These are phyloP conservation scores for Penicillium alfredii DNA, from an alignment of 495 filamentous ascomycete genomes.

Conservation along the genomic window DNA sequence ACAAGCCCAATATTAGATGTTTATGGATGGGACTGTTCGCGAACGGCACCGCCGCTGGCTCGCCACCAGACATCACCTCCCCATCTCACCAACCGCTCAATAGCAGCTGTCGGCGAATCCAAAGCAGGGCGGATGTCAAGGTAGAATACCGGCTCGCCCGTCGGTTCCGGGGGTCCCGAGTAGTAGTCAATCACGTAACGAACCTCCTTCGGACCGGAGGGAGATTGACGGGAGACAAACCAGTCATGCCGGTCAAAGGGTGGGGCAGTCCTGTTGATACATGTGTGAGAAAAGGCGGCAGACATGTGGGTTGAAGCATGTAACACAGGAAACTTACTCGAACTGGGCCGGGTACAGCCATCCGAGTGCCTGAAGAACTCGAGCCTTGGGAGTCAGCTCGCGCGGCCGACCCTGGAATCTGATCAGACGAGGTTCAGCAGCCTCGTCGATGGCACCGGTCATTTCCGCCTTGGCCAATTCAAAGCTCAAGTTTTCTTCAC, in stretches of 20 bases:
- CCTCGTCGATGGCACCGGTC: slow-evolving; percentile 32
- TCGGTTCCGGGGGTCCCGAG: slow-evolving; percentile 75
- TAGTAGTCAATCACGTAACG: slow-evolving; percentile 99
- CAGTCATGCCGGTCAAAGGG: slow-evolving; percentile 99
- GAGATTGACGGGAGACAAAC: slow-evolving; percentile 69
- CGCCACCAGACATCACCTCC: slow-evolving; percentile 89
- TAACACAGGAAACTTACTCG: slow-evolving; percentile 54
- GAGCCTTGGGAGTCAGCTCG: slow-evolving; percentile 86
- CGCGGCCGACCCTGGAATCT: slow-evolving; percentile 82
- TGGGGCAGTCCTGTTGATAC: slow-evolving; percentile 55
- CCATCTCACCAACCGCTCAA: slow-evolving; percentile 84
- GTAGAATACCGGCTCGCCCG: slow-evolving; percentile 91
- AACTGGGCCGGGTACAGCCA: slow-evolving; percentile 74
- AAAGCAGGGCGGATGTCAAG: slow-evolving; percentile 93
- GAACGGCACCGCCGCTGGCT: slow-evolving; percentile 66
- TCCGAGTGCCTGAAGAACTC: slow-evolving; percentile 69
- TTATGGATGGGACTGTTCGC: slow-evolving; percentile 30
- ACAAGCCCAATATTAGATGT: background rate
- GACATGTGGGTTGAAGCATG: background rate
- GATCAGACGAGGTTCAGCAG: slow-evolving; percentile 60
- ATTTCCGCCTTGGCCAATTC: slow-evolving; percentile 36
- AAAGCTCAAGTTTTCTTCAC: slow-evolving; percentile 56
- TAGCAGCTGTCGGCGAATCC: slow-evolving; percentile 72
- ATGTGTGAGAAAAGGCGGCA: too few relatives aligned
- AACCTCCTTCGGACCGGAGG: slow-evolving; percentile 64